Base-by-base conservation (phyloP, 768 basidiomycete species). In the Tylopilus subfusipes region DNA sequence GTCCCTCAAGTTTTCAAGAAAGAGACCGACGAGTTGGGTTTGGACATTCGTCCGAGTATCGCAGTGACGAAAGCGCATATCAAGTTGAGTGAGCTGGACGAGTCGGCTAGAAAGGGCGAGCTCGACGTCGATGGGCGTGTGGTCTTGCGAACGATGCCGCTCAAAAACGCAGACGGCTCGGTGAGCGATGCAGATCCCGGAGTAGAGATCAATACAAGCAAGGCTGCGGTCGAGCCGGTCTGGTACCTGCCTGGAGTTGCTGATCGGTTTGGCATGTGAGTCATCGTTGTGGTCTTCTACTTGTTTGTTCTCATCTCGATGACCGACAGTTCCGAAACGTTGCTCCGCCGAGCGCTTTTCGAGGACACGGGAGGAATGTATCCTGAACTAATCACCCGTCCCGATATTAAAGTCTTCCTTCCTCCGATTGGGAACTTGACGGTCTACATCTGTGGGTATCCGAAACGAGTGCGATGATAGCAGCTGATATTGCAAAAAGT, bases 311-410 rank as follows among this genome's bases (percentile, higher is more conserved):
- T 57, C 21, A 56, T 22, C 13, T 48, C 22, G 34, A 46, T 50
- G 13, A 13, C 44, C 30, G 13, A 13, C 65, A 91, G 89, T 46
- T 89, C 90, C 0, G 96, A 98, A 69, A 80, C 77, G 18, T 72
- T 93, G 0, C 81, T 98, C 3, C 84, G 96, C 19, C 80, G 96
- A n/a, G 88, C 91, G 0, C 77, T 98, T 34, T 98, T 98, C 61
- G 96, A 98, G 68, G 96, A 97, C 59, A 96, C 93, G 1, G 93
- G 92, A 62, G 93, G 93, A 65, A 93, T 92, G 88, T 93, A 91
- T 69, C 94, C 95, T 3, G 96, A 98, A 63, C 81, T 98, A 29
- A 86, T 98, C 65, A 98, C 96, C 7, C 84, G 94, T 21, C 90
- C 93, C 0, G 96, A 98, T 65, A 88, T 98, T 76, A 95, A 95